These are phyloP conservation scores for Tillandsia leiboldiana DNA, from an alignment of 176 grass and related monocot genomes.

Conservation along the genomic window DNA sequence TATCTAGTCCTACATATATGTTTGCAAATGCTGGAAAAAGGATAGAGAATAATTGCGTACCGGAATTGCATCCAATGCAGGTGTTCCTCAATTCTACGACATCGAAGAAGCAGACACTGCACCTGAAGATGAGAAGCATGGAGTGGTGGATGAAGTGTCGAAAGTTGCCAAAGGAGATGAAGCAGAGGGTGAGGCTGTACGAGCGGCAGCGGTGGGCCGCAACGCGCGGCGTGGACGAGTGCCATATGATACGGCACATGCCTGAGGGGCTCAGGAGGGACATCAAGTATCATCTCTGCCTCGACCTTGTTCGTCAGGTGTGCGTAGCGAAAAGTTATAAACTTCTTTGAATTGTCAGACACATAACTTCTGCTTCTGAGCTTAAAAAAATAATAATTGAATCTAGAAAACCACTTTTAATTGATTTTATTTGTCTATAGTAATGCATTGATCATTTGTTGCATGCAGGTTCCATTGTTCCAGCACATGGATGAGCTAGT, in stretches of 20 bases:
- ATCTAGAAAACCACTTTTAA: background rate
- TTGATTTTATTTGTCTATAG: background rate
- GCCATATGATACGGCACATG: slow-evolving; percentile 49
- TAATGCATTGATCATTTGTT: background rate
- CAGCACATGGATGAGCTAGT: slow-evolving; percentile 92
- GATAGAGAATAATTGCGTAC: background rate
- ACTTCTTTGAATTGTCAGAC: background rate
- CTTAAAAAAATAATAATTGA: too few species aligned
- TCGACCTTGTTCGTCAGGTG: slow-evolving; percentile 77
- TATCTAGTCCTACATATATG: background rate
- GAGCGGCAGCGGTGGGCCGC: slow-evolving; percentile 94
- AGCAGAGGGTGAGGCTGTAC: slow-evolving; percentile 61
- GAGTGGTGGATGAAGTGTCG: slow-evolving; percentile 85
- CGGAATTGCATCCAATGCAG: slow-evolving; percentile 1
- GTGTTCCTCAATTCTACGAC: slow-evolving; percentile 86
- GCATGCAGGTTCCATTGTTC: slow-evolving; percentile 72
- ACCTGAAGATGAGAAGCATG: slow-evolving; percentile 42
- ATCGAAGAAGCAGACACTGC: slow-evolving; percentile 79
- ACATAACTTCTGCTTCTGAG: background rate
- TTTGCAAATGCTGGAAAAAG: background rate
- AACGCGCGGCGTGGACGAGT: slow-evolving; percentile 72
- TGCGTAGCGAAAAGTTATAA: background rate
- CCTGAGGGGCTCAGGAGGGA: slow-evolving; percentile 73
- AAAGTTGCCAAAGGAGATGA: slow-evolving; percentile 31
- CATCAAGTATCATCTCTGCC: slow-evolving; percentile 92